Conservation (phyloP, 441 rosid genomes). For the Populus trichocarpa region DNA sequence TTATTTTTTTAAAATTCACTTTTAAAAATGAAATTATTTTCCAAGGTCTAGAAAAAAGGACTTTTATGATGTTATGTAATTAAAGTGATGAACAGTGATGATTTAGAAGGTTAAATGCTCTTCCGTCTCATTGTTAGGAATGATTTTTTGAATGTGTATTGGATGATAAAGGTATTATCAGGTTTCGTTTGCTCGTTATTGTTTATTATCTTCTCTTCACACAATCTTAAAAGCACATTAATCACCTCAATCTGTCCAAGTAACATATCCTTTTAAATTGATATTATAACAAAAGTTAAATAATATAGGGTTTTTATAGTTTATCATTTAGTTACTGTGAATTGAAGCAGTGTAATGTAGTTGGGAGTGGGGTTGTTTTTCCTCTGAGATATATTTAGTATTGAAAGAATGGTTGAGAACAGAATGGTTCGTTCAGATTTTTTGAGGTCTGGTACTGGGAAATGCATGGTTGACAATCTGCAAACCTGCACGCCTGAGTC, state of each 20-base stretch:
- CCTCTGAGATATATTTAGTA: too few species aligned
- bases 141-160: neutral
- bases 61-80: neutral
- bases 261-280: too few species aligned
- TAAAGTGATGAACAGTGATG: neutral
- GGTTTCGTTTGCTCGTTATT: neutral
- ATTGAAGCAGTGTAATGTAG: too few species aligned
- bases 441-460: fast-evolving
- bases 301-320: too few species aligned
- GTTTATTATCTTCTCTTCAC: neutral
- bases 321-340: too few species aligned
- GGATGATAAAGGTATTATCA: neutral
- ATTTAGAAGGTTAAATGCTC: neutral
- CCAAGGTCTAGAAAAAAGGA: neutral
- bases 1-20: too few species aligned
- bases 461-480: too few species aligned
- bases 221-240: neutral
- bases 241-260: too few species aligned
- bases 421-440: fast-evolving
- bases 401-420: too few species aligned
- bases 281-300: too few species aligned
- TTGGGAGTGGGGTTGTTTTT: fast-evolving
- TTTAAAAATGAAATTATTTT: too few species aligned
- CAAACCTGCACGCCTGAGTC: fast-evolving
- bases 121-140: too few species aligned